Conservation (phyloP, 331 rosid species). For the Pyracantha coccinea region DNA sequence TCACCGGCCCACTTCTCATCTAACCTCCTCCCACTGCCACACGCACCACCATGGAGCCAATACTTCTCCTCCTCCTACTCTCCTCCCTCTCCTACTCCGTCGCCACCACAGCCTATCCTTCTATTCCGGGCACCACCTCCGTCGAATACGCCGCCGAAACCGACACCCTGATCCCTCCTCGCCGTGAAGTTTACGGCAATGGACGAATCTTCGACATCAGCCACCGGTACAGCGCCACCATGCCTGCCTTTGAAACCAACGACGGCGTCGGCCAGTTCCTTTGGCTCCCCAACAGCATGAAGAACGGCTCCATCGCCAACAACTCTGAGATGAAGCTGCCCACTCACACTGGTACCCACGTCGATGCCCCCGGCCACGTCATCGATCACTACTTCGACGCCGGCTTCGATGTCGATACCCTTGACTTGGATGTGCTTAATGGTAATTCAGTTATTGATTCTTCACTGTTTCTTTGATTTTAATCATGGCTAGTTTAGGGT, state of each 20-base stretch:
- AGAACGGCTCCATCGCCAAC: slow-evolving; percentile 74
- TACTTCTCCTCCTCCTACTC: slow-evolving; percentile 15
- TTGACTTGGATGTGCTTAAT: slow-evolving; percentile 64
- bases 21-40: neutral
- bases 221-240: slow-evolving; percentile 36
- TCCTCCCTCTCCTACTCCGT: slow-evolving; percentile 18
- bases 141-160: slow-evolving; percentile 16
- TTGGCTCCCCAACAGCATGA: slow-evolving; percentile 62
- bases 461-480: neutral
- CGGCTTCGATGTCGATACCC: slow-evolving; percentile 78
- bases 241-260: slow-evolving; percentile 58
- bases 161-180: slow-evolving; percentile 37
- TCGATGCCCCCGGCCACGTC: slow-evolving; percentile 77
- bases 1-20: too few relatives aligned
- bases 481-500: neutral
- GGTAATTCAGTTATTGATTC: slow-evolving; percentile 41
- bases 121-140: slow-evolving; percentile 41
- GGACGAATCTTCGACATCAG: slow-evolving; percentile 67
- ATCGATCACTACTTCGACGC: slow-evolving; percentile 75
- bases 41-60: slow-evolving; percentile 13
- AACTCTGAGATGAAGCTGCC: slow-evolving; percentile 52
- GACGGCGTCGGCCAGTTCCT: slow-evolving; percentile 70
- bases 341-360: slow-evolving; percentile 81
- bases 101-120: slow-evolving; percentile 48
- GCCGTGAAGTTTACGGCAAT: slow-evolving; percentile 66